phyloP scores from a whole-genome alignment of 2,329 filamentous ascomycete species.

The Gliomastix tumulicola region DNA sequence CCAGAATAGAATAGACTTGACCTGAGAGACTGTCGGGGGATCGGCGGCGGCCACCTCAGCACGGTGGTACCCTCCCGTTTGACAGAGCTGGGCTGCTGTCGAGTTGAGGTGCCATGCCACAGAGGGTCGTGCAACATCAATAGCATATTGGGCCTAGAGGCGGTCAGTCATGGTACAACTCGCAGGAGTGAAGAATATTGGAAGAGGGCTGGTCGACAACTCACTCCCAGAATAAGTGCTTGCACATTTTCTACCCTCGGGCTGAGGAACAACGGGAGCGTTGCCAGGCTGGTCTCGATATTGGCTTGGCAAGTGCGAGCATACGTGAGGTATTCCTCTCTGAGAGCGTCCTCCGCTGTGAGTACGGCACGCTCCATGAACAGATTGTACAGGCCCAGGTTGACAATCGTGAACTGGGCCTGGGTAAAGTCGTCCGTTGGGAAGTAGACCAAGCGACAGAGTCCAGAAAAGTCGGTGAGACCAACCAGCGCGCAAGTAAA shows the following conservation, averaged over 20 bases:
- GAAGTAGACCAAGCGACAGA: constrained; percentile 44
- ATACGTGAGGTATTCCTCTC: constrained; percentile 28
- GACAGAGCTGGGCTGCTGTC: constrained; percentile 52
- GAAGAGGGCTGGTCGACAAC: too few species aligned
- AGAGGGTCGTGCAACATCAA: constrained; percentile 55
- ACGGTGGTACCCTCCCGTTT: constrained; percentile 56
- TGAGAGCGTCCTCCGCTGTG: constrained; percentile 19
- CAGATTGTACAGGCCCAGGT: constrained; percentile 40
- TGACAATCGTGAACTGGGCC: constrained; percentile 42
- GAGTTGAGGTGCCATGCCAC: constrained; percentile 58
- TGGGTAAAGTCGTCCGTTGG: constrained; percentile 42
- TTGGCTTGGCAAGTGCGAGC: constrained; percentile 37
- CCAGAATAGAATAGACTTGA: constrained; percentile 40
- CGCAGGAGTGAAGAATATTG: constrained; percentile 3
- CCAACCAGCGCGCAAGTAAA: constrained; percentile 42
- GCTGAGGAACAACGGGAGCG: constrained; percentile 49
- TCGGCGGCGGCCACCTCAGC: constrained; percentile 23
- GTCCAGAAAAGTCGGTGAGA: constrained; percentile 39
- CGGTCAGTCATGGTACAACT: not conserved
- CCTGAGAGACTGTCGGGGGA: constrained; percentile 18
- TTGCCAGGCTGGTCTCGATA: constrained; percentile 40
- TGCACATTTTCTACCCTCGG: constrained; percentile 47
- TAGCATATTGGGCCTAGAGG: constrained; percentile 48
- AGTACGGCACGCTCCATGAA: constrained; percentile 37
- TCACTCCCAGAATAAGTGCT: constrained; percentile 50